Percentiles rank a stretch among this genome's conserved stretches.
Evolutionary conservation across 148 eudicot genomes (phyloP).

Genomic region (Rhododendron simsii): DNA sequence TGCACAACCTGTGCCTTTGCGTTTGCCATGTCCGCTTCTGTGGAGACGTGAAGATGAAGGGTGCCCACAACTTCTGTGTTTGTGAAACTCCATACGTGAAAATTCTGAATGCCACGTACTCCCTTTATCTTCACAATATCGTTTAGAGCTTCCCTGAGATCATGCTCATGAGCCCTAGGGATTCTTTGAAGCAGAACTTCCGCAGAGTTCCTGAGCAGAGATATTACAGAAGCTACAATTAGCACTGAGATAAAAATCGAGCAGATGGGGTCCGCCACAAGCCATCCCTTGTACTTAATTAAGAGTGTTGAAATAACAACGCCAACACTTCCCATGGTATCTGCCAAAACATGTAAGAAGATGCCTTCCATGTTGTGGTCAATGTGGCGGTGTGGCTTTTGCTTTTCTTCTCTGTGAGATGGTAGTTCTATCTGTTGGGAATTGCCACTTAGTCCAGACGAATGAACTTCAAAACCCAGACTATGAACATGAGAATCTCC

Average conservation of each 20-base stretch:
- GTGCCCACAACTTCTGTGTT: conserved; percentile 79
- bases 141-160: conserved; percentile 52
- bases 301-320: conserved; percentile 87
- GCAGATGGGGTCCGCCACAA: conserved; percentile 91
- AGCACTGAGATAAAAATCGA: conserved; percentile 86
- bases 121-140: conserved; percentile 68
- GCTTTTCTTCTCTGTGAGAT: conserved; percentile 9
- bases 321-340: conserved; percentile 97
- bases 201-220: conserved; percentile 83
- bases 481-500: conserved; percentile 10
- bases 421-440: background rate
- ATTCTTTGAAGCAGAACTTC: conserved; percentile 86
- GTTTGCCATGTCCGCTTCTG: conserved; percentile 49
- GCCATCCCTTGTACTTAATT: conserved; percentile 92
- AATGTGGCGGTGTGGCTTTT: conserved; percentile 47
- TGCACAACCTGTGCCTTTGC: conserved; percentile 47
- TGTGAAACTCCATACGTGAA: conserved; percentile 91
- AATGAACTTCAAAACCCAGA: conserved; percentile 13
- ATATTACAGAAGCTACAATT: conserved; percentile 85
- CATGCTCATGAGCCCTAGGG: conserved; percentile 73
- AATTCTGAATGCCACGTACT: conserved; percentile 60
- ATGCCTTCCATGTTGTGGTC: conserved; percentile 99
- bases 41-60: conserved; percentile 67
- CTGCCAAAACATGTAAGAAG: conserved; percentile 94
- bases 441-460: background rate